Base-by-base conservation (phyloP, 768 basidiomycete genomes). In the Exidia glandulosa region DNA sequence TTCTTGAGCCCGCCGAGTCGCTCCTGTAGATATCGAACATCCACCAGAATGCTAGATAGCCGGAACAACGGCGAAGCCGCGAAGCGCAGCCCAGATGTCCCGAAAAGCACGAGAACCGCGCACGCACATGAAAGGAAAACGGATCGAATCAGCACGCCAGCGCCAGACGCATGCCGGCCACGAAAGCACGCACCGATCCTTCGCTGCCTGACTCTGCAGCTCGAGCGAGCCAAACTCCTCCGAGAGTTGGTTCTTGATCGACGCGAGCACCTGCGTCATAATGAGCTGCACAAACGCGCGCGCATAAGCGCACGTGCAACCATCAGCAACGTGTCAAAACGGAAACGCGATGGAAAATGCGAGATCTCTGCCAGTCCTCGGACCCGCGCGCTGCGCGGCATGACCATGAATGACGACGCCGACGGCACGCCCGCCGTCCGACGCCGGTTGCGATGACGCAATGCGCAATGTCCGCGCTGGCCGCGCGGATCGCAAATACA, bases 211-310 rank as follows among this genome's bases (percentile, higher is more conserved):
- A 66, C 81, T 83, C 58, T 86, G 90, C 32, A 97, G 75, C 64
- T 94, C 90, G 59, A 96, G 84, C 68, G 80, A 83, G 57, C 77
- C 77, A 72, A 87, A 95, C 69, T 94, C 92, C 67, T 94, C 91
- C 37, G 86, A 86, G 25, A 99, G 77, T 34, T 90, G 84, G 73
- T 91, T 86, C 71, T 93, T 93, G 72, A 97, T 94, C 14, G 91
- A 86, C 23, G 89, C 89, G 62, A 97, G 87, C 14, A 98, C 96
- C 69, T 97, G 91, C 34, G 85, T 83, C 90, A 97, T 94, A 69
- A 99, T 92, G 70, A 81, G 82, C 90, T 96, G 50, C 50, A 54
- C 36, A 37, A 6, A 54, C 25, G 30, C 27, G 50, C 50, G 30
- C 25, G 25, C 47, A 48, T n/a, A 48, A 7, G 25, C n/a, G 47